Evolutionary conservation across 2,329 filamentous ascomycete genomes (phyloP).

Genomic region (Epichloe coenophiala): DNA sequence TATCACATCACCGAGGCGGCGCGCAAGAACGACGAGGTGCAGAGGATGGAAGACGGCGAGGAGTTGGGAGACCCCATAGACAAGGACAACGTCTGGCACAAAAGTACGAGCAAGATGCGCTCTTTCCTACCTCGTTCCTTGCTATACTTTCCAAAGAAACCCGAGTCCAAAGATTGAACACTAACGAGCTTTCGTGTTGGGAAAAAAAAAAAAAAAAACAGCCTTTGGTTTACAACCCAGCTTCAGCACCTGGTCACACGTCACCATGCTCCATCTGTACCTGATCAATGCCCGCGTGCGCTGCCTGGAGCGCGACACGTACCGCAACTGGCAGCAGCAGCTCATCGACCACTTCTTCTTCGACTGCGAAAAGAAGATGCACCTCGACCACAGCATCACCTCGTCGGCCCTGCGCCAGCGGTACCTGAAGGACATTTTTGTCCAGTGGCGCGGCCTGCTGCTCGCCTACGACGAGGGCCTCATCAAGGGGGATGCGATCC

Average conservation of each 20-base stretch:
- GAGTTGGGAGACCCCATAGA: conserved; percentile 49
- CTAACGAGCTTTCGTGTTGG: background rate
- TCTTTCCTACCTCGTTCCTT: too few relatives aligned
- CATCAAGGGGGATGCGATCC: conserved; percentile 56
- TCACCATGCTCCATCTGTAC: conserved; percentile 95
- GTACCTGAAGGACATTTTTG: conserved; percentile 76
- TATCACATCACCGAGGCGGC: conserved; percentile 61
- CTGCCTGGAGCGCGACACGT: conserved; percentile 55
- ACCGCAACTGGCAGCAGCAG: conserved; percentile 73
- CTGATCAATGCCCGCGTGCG: conserved; percentile 73
- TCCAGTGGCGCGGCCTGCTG: conserved; percentile 81
- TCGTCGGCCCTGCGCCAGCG: conserved; percentile 46
- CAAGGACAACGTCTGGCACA: conserved; percentile 49
- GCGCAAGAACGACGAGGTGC: conserved; percentile 52
- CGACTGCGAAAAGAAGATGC: conserved; percentile 74
- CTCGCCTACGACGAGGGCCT: conserved; percentile 77
- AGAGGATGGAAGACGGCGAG: conserved; percentile 63
- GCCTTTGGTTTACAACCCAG: conserved; percentile 70
- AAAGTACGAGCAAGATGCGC: conserved; percentile 37
- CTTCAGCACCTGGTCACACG: conserved; percentile 91
- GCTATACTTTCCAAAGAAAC: too few relatives aligned
- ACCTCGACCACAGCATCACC: conserved; percentile 59
- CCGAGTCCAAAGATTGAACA: background rate
- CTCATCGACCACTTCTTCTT: conserved; percentile 93
- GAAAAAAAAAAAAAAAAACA: conserved; percentile 19